Evolutionary conservation across 129 eudicot genomes (phyloP).

Genomic region (Ambrosia trifida): DNA sequence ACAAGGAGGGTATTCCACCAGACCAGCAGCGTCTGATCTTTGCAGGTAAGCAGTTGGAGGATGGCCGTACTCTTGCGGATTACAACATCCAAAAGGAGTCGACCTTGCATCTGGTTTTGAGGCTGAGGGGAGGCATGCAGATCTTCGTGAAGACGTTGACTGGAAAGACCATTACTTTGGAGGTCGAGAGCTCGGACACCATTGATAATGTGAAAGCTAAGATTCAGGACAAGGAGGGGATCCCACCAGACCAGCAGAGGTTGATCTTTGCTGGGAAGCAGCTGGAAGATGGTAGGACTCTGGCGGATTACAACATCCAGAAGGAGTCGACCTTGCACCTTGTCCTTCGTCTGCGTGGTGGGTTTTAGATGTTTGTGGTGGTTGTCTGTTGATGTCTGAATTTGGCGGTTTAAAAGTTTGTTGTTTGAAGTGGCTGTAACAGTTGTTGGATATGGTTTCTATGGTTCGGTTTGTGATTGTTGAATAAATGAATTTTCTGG

Average conservation of each 20-base stretch:
- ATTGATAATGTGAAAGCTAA: background rate
- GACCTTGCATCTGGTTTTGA: background rate
- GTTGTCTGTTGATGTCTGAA: background rate
- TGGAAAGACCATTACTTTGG: background rate
- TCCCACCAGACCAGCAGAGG: constrained; percentile 15
- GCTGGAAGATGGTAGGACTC: background rate
- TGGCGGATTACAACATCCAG: constrained; percentile 9
- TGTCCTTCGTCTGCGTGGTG: constrained; percentile 18
- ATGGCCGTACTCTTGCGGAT: constrained; percentile 14
- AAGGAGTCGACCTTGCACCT: constrained; percentile 12
- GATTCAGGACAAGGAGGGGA: constrained; percentile 17
- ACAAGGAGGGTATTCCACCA: constrained; percentile 9
- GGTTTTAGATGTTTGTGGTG: background rate
- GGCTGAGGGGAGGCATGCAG: constrained; percentile 1
- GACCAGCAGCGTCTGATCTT: constrained; percentile 9
- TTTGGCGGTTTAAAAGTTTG: background rate
- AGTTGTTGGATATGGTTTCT: background rate
- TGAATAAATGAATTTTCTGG: too few species aligned
- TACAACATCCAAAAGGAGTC: constrained; percentile 16
- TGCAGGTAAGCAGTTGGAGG: background rate
- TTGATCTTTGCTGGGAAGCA: background rate
- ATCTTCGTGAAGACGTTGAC: background rate
- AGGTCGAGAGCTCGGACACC: constrained; percentile 8
- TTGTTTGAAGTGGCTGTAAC: background rate
- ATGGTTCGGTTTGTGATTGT: background rate